Evolutionary conservation across 192 early-diverging fungal genomes (phyloP).

Genomic region (Tieghemiomyces parasiticus): DNA sequence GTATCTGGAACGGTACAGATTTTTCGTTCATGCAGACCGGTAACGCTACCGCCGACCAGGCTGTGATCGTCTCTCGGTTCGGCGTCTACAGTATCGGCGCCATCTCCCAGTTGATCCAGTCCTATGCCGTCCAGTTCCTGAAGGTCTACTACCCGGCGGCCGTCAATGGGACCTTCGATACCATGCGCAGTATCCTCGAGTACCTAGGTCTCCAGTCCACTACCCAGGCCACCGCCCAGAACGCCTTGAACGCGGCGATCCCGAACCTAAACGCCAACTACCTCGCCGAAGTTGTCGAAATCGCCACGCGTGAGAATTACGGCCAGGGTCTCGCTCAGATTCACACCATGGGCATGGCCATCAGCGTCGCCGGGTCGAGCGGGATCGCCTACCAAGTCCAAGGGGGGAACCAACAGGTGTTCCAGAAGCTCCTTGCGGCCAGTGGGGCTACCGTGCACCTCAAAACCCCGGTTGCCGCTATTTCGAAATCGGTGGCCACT

Average conservation of each 20-base stretch:
- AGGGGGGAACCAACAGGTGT: slow-evolving; percentile 42
- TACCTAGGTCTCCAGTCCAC: slow-evolving; percentile 17
- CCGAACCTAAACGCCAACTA: slow-evolving; percentile 21
- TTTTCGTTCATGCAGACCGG: neutral
- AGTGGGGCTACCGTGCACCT: slow-evolving; percentile 29
- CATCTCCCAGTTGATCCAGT: neutral
- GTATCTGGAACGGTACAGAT: neutral
- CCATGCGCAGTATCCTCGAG: slow-evolving; percentile 16
- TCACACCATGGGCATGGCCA: slow-evolving; percentile 38
- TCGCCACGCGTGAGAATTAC: slow-evolving; percentile 49
- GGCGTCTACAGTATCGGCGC: slow-evolving; percentile 1
- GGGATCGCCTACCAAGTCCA: slow-evolving; percentile 15
- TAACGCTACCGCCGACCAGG: neutral
- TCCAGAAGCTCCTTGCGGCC: slow-evolving; percentile 32
- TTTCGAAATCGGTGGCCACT: slow-evolving; percentile 18
- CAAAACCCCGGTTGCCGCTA: slow-evolving; percentile 24
- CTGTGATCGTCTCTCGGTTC: neutral
- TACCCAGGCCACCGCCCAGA: slow-evolving; percentile 18
- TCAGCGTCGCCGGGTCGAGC: slow-evolving; percentile 16
- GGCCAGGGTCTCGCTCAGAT: slow-evolving; percentile 34
- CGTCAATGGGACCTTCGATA: slow-evolving; percentile 12
- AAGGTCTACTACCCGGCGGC: slow-evolving; percentile 11
- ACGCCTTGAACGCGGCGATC: slow-evolving; percentile 16
- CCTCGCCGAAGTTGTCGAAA: slow-evolving; percentile 35
- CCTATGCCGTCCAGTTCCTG: neutral